Conservation (phyloP, 345 rosid species). For the Viola odorata region DNA sequence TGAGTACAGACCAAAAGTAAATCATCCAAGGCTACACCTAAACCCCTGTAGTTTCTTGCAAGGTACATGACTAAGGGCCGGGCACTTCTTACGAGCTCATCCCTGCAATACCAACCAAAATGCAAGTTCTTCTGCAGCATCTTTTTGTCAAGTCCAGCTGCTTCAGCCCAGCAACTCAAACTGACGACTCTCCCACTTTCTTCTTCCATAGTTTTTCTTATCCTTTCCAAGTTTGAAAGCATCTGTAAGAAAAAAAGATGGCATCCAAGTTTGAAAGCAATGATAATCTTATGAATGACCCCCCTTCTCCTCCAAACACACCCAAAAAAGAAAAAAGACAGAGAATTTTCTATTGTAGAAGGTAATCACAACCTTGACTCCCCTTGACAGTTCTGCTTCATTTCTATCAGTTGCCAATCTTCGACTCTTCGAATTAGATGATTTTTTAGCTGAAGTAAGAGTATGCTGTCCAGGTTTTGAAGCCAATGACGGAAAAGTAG, state of each 20-base stretch:
- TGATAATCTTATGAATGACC: constrained; percentile 2
- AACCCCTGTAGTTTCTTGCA: constrained; percentile 70
- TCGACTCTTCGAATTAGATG: constrained; percentile 38
- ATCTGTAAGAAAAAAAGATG: constrained; percentile 35
- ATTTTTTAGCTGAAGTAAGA: constrained; percentile 19
- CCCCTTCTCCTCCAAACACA: no score
- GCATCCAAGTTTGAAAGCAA: constrained; percentile 20
- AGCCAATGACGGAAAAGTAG: constrained; percentile 16
- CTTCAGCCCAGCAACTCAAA: constrained; percentile 77
- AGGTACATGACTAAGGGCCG: constrained; percentile 59
- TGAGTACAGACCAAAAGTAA: constrained; percentile 53
- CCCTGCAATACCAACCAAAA: constrained; percentile 79
- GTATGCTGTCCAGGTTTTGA: constrained; percentile 19
- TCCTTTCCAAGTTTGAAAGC: constrained; percentile 58
- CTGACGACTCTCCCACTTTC: constrained; percentile 53
- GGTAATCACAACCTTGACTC: constrained; percentile 57
- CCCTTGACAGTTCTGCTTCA: constrained; percentile 69
- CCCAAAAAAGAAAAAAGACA: constrained; percentile 8
- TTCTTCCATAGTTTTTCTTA: constrained; percentile 49
- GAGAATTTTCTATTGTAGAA: constrained; percentile 8
- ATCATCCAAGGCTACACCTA: constrained; percentile 61
- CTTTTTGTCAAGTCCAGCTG: constrained; percentile 62
- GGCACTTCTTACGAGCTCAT: constrained; percentile 60
- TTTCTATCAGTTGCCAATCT: constrained; percentile 52
- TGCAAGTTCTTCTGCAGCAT: constrained; percentile 47